phyloP scores from a whole-genome alignment of 78 protist genomes.

The Dictyostelium intermedium region DNA sequence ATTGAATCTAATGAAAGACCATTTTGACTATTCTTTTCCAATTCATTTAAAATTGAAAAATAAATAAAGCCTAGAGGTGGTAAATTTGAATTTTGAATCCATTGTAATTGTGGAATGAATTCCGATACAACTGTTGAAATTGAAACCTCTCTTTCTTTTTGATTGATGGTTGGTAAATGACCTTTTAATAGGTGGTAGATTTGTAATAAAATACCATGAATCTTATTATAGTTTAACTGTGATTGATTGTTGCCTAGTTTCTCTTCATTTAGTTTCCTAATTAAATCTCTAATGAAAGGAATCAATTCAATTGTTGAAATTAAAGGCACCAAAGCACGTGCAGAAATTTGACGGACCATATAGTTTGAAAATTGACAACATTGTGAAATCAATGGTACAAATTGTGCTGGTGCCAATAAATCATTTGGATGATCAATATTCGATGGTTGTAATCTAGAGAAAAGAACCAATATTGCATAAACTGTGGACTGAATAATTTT shows the following conservation, averaged over 20 bases:
- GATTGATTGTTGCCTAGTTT: not conserved
- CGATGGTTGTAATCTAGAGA: slow-evolving; percentile 70
- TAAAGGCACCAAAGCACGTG: slow-evolving; percentile 76
- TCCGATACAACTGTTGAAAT: not conserved
- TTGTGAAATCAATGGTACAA: slow-evolving; percentile 61
- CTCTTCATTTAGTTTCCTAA: not conserved
- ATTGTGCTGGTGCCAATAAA: slow-evolving; percentile 50
- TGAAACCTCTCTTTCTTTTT: slow-evolving; percentile 4
- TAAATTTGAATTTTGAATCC: not conserved
- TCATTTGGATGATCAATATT: slow-evolving; percentile 68
- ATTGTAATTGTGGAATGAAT: not conserved
- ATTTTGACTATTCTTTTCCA: not conserved
- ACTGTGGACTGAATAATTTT: slow-evolving; percentile 48
- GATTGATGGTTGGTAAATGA: slow-evolving; percentile 38
- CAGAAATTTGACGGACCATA: slow-evolving; percentile 80
- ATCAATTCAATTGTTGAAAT: slow-evolving; percentile 58
- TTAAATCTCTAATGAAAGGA: slow-evolving; percentile 9
- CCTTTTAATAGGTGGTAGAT: slow-evolving; percentile 52
- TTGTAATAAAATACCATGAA: slow-evolving; percentile 62
- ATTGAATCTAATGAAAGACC: not conserved
- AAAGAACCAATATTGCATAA: slow-evolving; percentile 61
- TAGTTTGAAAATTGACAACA: slow-evolving; percentile 76
- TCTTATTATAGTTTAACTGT: not conserved
- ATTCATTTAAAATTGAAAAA: slow-evolving; percentile 4
- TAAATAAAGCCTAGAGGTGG: slow-evolving; percentile 17